Evolutionary conservation across 2,329 filamentous ascomycete genomes (phyloP).

Genomic region (Gnomoniopsis sp.): DNA sequence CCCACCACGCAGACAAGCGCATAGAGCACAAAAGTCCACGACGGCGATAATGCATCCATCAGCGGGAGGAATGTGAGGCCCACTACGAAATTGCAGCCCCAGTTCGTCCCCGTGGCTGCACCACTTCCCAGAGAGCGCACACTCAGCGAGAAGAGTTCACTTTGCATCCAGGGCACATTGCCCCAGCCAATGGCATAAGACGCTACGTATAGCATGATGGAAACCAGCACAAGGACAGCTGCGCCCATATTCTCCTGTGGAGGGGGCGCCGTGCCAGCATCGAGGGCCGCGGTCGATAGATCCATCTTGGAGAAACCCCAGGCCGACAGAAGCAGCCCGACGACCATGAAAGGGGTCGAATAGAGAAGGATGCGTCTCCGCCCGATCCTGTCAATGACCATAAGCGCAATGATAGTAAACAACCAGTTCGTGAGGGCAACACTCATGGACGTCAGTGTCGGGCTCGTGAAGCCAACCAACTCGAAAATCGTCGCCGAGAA

Average conservation of each 20-base stretch:
- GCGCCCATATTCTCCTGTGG: slow-evolving; percentile 29
- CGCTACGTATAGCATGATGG: slow-evolving; percentile 80
- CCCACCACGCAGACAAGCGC: slow-evolving; percentile 65
- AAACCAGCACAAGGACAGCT: slow-evolving; percentile 61
- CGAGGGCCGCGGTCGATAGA: slow-evolving; percentile 29
- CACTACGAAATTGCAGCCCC: slow-evolving; percentile 82
- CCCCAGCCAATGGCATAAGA: slow-evolving; percentile 84
- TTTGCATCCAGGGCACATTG: slow-evolving; percentile 95
- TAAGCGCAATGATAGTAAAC: slow-evolving; percentile 72
- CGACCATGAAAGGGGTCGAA: slow-evolving; percentile 80
- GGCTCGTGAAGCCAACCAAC: slow-evolving; percentile 72
- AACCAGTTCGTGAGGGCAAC: slow-evolving; percentile 79
- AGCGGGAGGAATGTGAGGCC: slow-evolving; percentile 85
- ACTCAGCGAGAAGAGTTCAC: slow-evolving; percentile 78
- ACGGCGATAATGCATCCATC: slow-evolving; percentile 72
- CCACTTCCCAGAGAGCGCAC: slow-evolving; percentile 72
- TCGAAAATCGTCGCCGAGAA: slow-evolving; percentile 81
- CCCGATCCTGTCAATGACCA: slow-evolving; percentile 76
- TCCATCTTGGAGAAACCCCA: slow-evolving; percentile 67
- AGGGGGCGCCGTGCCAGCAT: slow-evolving; percentile 20
- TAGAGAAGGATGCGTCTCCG: slow-evolving; percentile 75
- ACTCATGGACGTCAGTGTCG: slow-evolving; percentile 74
- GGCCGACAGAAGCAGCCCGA: slow-evolving; percentile 68
- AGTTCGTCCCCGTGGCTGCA: slow-evolving; percentile 76
- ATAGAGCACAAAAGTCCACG: slow-evolving; percentile 80